These are phyloP conservation scores for Achaetomium macrosporum DNA, from an alignment of 2,329 filamentous ascomycete species.

Conservation along the genomic window DNA sequence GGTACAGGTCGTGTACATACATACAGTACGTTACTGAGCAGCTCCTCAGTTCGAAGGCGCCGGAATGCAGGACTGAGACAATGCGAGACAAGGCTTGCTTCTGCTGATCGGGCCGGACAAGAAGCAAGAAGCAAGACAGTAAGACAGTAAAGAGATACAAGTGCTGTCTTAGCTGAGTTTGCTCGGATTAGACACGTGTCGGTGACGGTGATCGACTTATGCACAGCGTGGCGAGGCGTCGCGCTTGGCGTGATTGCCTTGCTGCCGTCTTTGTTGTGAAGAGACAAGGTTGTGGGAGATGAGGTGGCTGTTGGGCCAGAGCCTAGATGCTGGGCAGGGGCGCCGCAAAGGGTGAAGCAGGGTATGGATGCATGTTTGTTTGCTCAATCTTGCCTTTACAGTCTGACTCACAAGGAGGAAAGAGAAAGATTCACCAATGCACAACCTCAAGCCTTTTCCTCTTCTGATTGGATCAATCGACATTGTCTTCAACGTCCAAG, in stretches of 20 bases:
- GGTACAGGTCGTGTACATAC: too few relatives aligned
- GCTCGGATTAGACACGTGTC: constrained; percentile 1
- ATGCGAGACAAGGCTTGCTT: neutral
- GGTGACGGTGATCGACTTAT: neutral
- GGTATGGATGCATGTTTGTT: neutral
- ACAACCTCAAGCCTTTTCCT: too few relatives aligned
- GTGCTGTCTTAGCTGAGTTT: neutral
- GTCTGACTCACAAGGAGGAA: too few relatives aligned
- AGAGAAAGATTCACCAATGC: too few relatives aligned
- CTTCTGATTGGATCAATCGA: too few relatives aligned
- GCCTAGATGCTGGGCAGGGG: neutral
- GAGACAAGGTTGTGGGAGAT: neutral
- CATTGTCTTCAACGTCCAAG: neutral
- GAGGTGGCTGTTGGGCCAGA: neutral
- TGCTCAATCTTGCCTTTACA: constrained; percentile 1
- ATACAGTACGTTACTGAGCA: too few relatives aligned
- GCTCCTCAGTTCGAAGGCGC: too few relatives aligned
- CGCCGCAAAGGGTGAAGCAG: too few relatives aligned
- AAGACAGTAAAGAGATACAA: neutral
- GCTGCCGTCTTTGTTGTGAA: neutral
- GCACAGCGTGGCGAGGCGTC: neutral
- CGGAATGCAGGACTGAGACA: neutral
- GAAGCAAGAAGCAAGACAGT: neutral
- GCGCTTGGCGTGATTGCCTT: neutral
- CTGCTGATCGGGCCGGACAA: neutral